Conservation (phyloP, 805 yeast genomes). For the Candida endomychidarum region DNA sequence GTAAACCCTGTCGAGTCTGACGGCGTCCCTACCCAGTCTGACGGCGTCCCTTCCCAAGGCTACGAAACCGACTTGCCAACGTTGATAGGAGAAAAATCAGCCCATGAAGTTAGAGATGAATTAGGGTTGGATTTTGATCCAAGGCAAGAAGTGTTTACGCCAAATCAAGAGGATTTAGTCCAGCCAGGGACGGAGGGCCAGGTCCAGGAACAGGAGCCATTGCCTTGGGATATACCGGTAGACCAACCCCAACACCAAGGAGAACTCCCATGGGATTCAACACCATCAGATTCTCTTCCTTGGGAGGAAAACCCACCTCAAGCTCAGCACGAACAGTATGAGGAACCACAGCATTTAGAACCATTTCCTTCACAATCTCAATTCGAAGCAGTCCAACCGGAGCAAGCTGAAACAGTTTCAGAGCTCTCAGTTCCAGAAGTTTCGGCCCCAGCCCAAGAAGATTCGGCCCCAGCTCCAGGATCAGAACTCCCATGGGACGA, state of each 20-base stretch:
- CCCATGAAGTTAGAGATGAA: conserved; percentile 10
- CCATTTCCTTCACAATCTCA: no score
- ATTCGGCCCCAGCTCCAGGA: no score
- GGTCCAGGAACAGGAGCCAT: conserved; percentile 2
- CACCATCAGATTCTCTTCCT: background rate
- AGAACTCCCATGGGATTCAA: conserved; percentile 3
- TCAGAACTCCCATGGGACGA: background rate
- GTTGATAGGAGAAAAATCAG: conserved; percentile 12
- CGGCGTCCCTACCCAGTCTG: background rate
- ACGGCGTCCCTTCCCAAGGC: background rate
- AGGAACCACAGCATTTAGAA: no score
- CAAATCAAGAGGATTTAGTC: conserved; percentile 9
- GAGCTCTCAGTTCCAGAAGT: no score
- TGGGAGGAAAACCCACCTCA: conserved; percentile 1
- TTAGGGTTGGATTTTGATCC: conserved; percentile 9
- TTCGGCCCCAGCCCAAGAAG: no score
- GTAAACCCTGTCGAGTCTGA: no score
- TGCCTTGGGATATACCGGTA: conserved; percentile 12
- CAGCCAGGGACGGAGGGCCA: conserved; percentile 1
- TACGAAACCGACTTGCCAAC: conserved; percentile 10
- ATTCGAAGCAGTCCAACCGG: no score
- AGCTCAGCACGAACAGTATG: background rate
- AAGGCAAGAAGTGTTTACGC: conserved; percentile 3
- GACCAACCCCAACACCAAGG: conserved; percentile 5
- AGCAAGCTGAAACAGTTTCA: no score